These are phyloP conservation scores for Rhynchosporium agropyri DNA, from an alignment of 2,329 filamentous ascomycete species.

Conservation along the genomic window DNA sequence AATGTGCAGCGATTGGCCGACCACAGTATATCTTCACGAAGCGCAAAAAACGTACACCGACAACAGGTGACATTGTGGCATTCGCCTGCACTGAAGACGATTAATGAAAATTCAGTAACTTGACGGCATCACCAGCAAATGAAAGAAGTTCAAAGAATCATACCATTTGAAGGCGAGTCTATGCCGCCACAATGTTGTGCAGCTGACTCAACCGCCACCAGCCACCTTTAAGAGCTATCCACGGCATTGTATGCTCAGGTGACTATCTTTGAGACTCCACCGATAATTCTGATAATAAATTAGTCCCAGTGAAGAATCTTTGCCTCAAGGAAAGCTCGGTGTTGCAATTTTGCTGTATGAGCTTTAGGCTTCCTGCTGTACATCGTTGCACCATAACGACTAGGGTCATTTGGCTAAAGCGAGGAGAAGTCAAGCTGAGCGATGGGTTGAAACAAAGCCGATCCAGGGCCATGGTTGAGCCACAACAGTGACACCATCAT, in stretches of 20 bases:
- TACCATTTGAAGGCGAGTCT: background rate
- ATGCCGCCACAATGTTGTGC: background rate
- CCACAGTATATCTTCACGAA: background rate
- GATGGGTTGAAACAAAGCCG: conserved; percentile 5
- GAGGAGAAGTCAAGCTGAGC: background rate
- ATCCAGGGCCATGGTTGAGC: background rate
- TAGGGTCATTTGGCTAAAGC: background rate
- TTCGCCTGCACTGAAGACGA: background rate
- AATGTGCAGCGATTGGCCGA: too few relatives aligned
- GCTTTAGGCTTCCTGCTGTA: too few relatives aligned
- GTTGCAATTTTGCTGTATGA: too few relatives aligned
- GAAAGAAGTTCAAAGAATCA: too few relatives aligned
- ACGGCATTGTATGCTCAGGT: conserved; percentile 12
- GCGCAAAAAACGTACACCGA: background rate
- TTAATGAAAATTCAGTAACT: background rate
- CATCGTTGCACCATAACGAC: background rate
- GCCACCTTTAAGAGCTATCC: conserved; percentile 8
- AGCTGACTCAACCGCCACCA: conserved; percentile 10
- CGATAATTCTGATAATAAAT: background rate
- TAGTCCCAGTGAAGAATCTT: background rate
- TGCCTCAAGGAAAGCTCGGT: background rate
- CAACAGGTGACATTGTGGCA: background rate
- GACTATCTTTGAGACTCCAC: conserved; percentile 6
- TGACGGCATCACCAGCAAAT: too few relatives aligned
- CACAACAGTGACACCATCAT: background rate